phyloP scores from a whole-genome alignment of 495 filamentous ascomycete species.

The Bathelium albidoporum region DNA sequence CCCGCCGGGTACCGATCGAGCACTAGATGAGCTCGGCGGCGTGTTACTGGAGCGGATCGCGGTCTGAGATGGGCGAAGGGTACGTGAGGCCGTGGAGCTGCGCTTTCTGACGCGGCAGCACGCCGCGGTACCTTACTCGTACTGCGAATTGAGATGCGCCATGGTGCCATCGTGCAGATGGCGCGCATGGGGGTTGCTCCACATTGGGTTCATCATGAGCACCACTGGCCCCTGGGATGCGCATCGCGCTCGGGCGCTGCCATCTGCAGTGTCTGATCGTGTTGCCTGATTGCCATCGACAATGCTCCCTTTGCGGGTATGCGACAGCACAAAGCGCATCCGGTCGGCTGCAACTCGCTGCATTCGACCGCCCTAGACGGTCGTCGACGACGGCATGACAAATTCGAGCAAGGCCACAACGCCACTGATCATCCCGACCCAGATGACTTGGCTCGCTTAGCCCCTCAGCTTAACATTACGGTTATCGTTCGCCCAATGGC shows the following conservation, averaged over 20 bases:
- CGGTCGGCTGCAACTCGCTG: neutral
- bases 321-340: neutral
- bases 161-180: slow-evolving; percentile 1
- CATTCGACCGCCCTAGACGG: neutral
- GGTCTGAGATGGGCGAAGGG: neutral
- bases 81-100: neutral
- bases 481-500: neutral
- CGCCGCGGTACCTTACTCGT: neutral
- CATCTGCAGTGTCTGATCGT: neutral
- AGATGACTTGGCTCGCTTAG: neutral
- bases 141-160: neutral
- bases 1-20: neutral
- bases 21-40: neutral
- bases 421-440: neutral
- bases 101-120: neutral
- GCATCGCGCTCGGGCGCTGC: neutral
- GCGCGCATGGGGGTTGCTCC: neutral
- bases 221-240: neutral
- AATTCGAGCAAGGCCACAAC: neutral
- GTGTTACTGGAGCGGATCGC: neutral
- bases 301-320: neutral
- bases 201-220: neutral
- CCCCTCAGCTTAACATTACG: neutral
- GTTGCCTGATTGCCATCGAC: neutral
- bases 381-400: neutral